Evolutionary conservation across 352 stramenopile genomes (phyloP).

Genomic region (Phytophthora uliginosa): DNA sequence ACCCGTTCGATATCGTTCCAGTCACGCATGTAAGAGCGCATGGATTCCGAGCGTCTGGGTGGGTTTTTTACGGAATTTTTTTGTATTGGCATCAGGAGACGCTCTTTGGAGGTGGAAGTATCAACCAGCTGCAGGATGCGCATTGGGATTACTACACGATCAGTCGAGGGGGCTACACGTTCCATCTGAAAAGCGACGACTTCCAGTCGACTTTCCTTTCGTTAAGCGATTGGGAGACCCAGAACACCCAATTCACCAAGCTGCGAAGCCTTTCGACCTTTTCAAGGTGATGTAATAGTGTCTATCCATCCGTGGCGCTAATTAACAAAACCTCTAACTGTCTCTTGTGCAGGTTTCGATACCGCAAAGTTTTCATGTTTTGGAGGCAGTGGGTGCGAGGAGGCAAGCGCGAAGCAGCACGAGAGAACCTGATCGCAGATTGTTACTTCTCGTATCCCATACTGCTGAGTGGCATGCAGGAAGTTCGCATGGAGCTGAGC

Average conservation of each 20-base stretch:
- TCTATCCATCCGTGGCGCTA: neutral
- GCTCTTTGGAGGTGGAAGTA: constrained; percentile 35
- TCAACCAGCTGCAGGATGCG: constrained; percentile 39
- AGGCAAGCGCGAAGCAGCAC: constrained; percentile 53
- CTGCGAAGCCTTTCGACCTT: constrained; percentile 54
- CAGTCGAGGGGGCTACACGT: constrained; percentile 65
- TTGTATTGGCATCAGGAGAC: constrained; percentile 15
- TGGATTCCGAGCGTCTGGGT: neutral
- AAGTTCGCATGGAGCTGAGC: constrained; percentile 40
- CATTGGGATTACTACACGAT: constrained; percentile 82
- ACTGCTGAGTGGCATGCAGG: constrained; percentile 46
- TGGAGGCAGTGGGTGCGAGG: constrained; percentile 68
- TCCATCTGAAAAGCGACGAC: constrained; percentile 61
- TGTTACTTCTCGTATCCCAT: constrained; percentile 64
- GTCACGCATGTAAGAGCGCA: constrained; percentile 59
- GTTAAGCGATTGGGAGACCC: constrained; percentile 57
- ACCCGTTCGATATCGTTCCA: constrained; percentile 76
- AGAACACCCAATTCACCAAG: constrained; percentile 56
- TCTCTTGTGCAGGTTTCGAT: constrained; percentile 58
- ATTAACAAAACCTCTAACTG: neutral
- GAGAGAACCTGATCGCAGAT: constrained; percentile 48
- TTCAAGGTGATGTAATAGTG: constrained; percentile 40
- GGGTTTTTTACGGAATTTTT: no score
- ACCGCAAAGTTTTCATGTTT: constrained; percentile 67
- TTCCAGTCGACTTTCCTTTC: constrained; percentile 58